Percentiles rank a stretch among this genome's conserved stretches.
Evolutionary conservation across 2,329 filamentous ascomycete genomes (phyloP).

Genomic region (Aspergillus uvarum): DNA sequence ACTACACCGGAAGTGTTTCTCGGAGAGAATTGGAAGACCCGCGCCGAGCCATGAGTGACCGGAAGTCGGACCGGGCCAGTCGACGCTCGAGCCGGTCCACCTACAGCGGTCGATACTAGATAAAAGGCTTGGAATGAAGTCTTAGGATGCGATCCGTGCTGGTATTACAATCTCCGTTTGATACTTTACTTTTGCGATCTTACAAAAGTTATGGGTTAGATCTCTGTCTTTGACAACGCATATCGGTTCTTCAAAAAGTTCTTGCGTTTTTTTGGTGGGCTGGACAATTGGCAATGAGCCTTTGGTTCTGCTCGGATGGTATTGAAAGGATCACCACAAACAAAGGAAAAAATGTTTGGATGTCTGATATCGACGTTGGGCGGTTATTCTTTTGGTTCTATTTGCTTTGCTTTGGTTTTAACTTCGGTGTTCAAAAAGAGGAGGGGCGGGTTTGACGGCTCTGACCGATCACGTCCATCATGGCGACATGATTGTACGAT

Average conservation of each 20-base stretch:
- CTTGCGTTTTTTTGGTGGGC: conserved; percentile 14
- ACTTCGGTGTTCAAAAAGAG: conserved; percentile 15
- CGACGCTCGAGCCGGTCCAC: conserved; percentile 41
- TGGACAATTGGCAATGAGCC: conserved; percentile 10
- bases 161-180: background rate
- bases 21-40: conserved; percentile 32
- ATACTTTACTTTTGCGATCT: background rate
- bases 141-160: conserved; percentile 1
- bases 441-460: conserved; percentile 20
- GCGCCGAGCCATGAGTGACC: conserved; percentile 35
- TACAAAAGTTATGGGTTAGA: conserved; percentile 1
- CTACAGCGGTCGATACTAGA: conserved; percentile 31
- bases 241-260: conserved; percentile 9
- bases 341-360: conserved; percentile 11
- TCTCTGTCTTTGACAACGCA: background rate
- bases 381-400: conserved; percentile 12
- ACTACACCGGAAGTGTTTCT: conserved; percentile 32
- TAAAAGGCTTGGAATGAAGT: background rate
- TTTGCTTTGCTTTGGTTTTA: conserved; percentile 22
- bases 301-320: conserved; percentile 13
- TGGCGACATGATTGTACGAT: conserved; percentile 30
- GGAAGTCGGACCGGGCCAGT: conserved; percentile 38
- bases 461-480: conserved; percentile 26
- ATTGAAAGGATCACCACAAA: conserved; percentile 15
- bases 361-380: background rate